Evolutionary conservation across 768 basidiomycete species (phyloP).

Genomic region (Hericium alpestre): DNA sequence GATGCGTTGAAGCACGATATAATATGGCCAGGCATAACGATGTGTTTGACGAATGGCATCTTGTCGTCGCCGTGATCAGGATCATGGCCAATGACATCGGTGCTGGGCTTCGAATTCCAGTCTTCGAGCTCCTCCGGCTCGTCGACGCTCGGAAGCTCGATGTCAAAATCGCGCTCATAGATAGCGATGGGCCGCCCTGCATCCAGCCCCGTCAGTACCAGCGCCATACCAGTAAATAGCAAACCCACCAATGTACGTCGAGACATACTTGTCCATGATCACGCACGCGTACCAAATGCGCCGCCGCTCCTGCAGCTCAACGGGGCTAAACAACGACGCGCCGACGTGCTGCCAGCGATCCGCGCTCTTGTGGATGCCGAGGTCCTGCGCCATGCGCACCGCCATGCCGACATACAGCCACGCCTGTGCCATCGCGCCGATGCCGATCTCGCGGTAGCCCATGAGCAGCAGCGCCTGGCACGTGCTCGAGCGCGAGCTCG

Average conservation of each 20-base stretch:
- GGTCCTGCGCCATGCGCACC: constrained; percentile 85
- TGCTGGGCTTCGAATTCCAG: constrained; percentile 20
- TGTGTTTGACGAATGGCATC: constrained; percentile 18
- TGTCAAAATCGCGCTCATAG: constrained; percentile 69
- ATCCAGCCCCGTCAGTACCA: background rate
- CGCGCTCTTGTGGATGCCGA: constrained; percentile 74
- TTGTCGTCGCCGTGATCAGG: constrained; percentile 29
- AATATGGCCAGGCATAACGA: constrained; percentile 31
- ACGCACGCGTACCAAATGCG: constrained; percentile 75
- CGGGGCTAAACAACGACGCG: constrained; percentile 39
- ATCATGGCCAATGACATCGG: constrained; percentile 3
- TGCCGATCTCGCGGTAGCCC: constrained; percentile 78
- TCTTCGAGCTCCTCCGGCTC: constrained; percentile 62
- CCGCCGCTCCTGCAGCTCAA: constrained; percentile 60
- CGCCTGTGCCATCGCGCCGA: constrained; percentile 80
- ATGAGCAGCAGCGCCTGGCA: constrained; percentile 73
- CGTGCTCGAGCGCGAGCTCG: constrained; percentile 62
- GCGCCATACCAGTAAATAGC: background rate
- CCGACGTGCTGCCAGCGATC: constrained; percentile 66
- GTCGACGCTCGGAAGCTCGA: constrained; percentile 47
- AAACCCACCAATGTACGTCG: constrained; percentile 48
- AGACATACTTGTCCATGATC: constrained; percentile 71
- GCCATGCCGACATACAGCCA: constrained; percentile 86
- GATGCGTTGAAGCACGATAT: constrained; percentile 73
- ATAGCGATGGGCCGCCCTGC: constrained; percentile 58